These are phyloP conservation scores for Neonothopanus nambi DNA, from an alignment of 1,284 basidiomycete genomes.

Conservation along the genomic window DNA sequence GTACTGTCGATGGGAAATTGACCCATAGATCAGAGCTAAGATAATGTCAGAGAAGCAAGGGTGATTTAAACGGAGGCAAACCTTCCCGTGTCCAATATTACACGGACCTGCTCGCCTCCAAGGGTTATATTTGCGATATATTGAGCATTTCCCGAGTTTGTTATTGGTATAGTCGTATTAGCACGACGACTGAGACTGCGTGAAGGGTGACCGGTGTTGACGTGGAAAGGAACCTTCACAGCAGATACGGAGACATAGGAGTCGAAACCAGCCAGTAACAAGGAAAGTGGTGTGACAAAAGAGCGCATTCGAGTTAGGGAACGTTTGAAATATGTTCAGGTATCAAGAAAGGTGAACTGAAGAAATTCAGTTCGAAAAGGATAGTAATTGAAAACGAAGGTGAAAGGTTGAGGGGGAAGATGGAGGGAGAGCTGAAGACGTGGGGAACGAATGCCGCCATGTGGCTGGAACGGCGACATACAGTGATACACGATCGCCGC, in stretches of 20 bases:
- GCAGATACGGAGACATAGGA: slow-evolving; percentile 27
- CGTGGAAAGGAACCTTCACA: slow-evolving; percentile 49
- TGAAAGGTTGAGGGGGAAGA: too few relatives aligned
- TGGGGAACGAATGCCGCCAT: too few relatives aligned
- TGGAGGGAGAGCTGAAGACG: too few relatives aligned
- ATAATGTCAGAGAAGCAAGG: slow-evolving; percentile 5
- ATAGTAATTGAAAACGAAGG: too few relatives aligned
- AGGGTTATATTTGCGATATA: slow-evolving; percentile 62
- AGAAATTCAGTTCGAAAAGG: too few relatives aligned
- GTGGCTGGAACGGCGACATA: too few relatives aligned
- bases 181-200: slow-evolving; percentile 30
- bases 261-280: slow-evolving; percentile 17
- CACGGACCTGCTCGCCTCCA: slow-evolving; percentile 46
- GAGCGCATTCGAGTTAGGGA: slow-evolving; percentile 14
- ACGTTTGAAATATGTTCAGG: too few relatives aligned
- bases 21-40: slow-evolving; percentile 69
- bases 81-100: slow-evolving; percentile 65
- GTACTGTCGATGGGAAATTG: slow-evolving; percentile 44
- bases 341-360: too few relatives aligned
- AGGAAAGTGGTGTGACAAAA: slow-evolving; percentile 15
- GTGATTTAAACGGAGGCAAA: slow-evolving; percentile 20
- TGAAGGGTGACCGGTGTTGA: slow-evolving; percentile 30
- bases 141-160: slow-evolving; percentile 62
- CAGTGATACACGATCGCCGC: too few relatives aligned
- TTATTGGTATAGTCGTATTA: slow-evolving; percentile 38